Conservation (phyloP, 768 basidiomycete genomes). For the Neoboletus subvelutipes region DNA sequence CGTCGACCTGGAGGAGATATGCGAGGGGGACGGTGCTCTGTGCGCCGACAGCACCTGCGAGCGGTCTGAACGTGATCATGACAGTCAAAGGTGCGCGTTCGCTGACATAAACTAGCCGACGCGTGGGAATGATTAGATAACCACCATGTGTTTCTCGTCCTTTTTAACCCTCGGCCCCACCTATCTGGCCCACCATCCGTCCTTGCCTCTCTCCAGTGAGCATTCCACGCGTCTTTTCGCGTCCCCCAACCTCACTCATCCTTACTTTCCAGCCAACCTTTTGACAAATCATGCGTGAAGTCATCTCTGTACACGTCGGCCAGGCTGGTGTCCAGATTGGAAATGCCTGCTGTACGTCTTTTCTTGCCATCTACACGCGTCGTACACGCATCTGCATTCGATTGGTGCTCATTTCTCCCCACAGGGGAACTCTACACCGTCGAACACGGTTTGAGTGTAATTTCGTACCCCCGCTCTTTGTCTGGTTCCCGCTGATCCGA, state of each 20-base stretch:
- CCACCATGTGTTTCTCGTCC: slow-evolving; percentile 34
- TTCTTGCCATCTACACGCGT: slow-evolving; percentile 16
- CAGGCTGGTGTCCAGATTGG: slow-evolving; percentile 98
- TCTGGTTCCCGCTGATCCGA: slow-evolving; percentile 20
- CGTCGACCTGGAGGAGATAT: slow-evolving; percentile 92
- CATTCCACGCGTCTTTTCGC: slow-evolving; percentile 31
- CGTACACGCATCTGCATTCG: background rate
- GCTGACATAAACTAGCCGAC: slow-evolving; percentile 10
- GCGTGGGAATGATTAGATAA: slow-evolving; percentile 36
- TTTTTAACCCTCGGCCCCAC: slow-evolving; percentile 44
- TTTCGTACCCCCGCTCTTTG: slow-evolving; percentile 4
- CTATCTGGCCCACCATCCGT: slow-evolving; percentile 26
- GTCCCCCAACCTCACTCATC: slow-evolving; percentile 16
- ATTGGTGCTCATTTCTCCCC: slow-evolving; percentile 25
- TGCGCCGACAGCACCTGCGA: slow-evolving; percentile 80
- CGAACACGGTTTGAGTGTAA: slow-evolving; percentile 95
- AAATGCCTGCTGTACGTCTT: slow-evolving; percentile 93
- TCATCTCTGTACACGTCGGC: slow-evolving; percentile 97
- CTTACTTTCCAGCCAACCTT: slow-evolving; percentile 6
- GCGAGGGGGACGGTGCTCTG: slow-evolving; percentile 63
- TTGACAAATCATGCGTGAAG: slow-evolving; percentile 77
- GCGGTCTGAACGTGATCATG: slow-evolving; percentile 92
- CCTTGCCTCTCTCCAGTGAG: slow-evolving; percentile 33
- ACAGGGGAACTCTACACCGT: slow-evolving; percentile 98
- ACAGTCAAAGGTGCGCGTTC: background rate